These are phyloP conservation scores for Floccularia luteovirens DNA, from an alignment of 768 basidiomycete species.

Conservation along the genomic window DNA sequence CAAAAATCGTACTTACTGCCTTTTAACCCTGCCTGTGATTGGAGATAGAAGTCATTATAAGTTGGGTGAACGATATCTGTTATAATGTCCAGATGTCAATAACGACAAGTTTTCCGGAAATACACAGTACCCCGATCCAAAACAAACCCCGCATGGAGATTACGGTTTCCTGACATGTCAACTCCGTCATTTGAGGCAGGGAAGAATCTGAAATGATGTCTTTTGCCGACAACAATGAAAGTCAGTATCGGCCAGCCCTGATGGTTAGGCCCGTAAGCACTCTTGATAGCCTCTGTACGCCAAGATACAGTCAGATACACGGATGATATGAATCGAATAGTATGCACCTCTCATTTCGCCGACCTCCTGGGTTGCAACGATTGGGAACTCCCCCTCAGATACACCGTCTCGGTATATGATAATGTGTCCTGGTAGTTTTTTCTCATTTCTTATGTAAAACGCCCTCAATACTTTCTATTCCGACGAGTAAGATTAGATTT, in stretches of 20 bases:
- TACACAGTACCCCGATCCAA: neutral
- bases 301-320: too few relatives aligned
- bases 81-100: neutral
- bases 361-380: constrained; percentile 34
- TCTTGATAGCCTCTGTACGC: too few relatives aligned
- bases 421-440: constrained; percentile 16
- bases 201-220: constrained; percentile 47
- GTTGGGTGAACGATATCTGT: neutral
- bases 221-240: constrained; percentile 58
- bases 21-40: constrained; percentile 1
- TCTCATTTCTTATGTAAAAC: constrained; percentile 9
- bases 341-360: constrained; percentile 33
- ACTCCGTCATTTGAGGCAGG: constrained; percentile 24
- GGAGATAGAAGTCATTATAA: constrained; percentile 1
- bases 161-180: constrained; percentile 51
- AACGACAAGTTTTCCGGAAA: neutral
- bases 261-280: neutral
- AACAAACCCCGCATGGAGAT: constrained; percentile 21
- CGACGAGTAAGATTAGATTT: neutral
- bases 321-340: too few relatives aligned
- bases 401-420: constrained; percentile 44
- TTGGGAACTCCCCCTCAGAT: constrained; percentile 32
- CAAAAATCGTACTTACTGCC: neutral
- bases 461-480: constrained; percentile 12
- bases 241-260: constrained; percentile 31